Conservation (phyloP, 305 asterid species). For the Rubia peregrina region DNA sequence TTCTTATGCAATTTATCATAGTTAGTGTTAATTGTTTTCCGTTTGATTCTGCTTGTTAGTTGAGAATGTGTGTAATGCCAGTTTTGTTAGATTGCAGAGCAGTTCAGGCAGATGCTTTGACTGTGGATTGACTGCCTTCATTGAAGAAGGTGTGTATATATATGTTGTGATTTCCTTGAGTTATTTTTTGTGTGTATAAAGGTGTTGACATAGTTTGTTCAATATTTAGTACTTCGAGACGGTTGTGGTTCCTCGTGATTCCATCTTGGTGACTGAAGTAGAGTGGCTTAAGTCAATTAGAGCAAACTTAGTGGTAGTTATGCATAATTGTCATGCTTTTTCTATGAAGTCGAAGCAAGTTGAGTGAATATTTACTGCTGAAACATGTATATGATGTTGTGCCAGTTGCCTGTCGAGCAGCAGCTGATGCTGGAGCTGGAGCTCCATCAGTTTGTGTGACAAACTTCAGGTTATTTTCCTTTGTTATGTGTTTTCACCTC, state of each 20-base stretch:
- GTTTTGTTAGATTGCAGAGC: conserved; percentile 97
- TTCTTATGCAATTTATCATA: neutral
- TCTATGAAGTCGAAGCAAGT: neutral
- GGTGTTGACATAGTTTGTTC: neutral
- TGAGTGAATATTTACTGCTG: conserved; percentile 5
- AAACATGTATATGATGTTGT: conserved; percentile 95
- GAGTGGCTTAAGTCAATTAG: conserved; percentile 91
- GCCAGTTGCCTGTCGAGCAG: conserved; percentile 97
- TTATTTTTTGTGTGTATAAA: neutral
- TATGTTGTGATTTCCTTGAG: neutral
- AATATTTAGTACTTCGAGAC: conserved; percentile 62
- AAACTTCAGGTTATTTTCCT: conserved; percentile 61
- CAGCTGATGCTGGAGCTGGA: conserved; percentile 99
- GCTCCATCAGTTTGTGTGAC: conserved; percentile 88
- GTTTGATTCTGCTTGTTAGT: neutral
- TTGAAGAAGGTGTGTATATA: conserved; percentile 47
- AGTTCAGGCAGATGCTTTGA: conserved; percentile 97
- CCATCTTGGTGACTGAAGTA: conserved; percentile 76
- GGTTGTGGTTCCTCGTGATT: conserved; percentile 85
- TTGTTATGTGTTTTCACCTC: conserved; percentile 2
- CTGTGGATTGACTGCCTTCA: conserved; percentile 95
- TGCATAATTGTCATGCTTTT: neutral
- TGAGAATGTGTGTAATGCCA: conserved; percentile 19
- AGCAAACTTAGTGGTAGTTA: conserved; percentile 81
- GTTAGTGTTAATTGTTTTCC: neutral